Conservation (phyloP, 768 basidiomycete species). For the Boletus barrowsii region DNA sequence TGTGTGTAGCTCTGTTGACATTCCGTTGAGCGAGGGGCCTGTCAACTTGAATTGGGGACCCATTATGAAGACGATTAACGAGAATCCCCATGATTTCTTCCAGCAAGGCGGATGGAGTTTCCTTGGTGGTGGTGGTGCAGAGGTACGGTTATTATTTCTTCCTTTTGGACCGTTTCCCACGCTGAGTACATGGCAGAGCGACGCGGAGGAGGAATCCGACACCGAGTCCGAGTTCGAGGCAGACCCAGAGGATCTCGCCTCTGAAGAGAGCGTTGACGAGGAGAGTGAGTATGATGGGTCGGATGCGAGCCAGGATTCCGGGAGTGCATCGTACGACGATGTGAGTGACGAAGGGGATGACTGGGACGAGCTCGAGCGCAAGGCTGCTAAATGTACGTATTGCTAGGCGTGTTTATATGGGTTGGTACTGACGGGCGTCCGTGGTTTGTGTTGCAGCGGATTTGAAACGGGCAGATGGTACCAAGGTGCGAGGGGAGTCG, state of each 20-base stretch:
- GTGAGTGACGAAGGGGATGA: slow-evolving; percentile 82
- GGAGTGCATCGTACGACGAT: slow-evolving; percentile 59
- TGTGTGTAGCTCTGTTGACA: slow-evolving; percentile 84
- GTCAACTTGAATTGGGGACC: slow-evolving; percentile 98
- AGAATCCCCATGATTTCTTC: slow-evolving; percentile 94
- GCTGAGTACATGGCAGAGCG: slow-evolving; percentile 47
- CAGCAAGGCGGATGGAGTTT: slow-evolving; percentile 98
- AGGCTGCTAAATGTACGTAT: slow-evolving; percentile 77
- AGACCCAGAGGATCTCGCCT: slow-evolving; percentile 42
- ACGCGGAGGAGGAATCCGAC: slow-evolving; percentile 60
- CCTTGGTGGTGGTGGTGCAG: slow-evolving; percentile 65
- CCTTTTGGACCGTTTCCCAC: slow-evolving; percentile 1
- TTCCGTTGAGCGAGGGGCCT: slow-evolving; percentile 90
- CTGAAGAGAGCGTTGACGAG: slow-evolving; percentile 45
- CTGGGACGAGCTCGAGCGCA: slow-evolving; percentile 93
- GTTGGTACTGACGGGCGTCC: background rate
- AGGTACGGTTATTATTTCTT: slow-evolving; percentile 43
- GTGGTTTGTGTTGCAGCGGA: slow-evolving; percentile 37
- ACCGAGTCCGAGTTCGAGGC: slow-evolving; percentile 67
- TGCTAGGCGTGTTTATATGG: background rate
- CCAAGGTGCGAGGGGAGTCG: slow-evolving; percentile 40
- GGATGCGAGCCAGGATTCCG: slow-evolving; percentile 55
- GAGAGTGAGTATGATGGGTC: slow-evolving; percentile 56
- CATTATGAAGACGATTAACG: slow-evolving; percentile 99
- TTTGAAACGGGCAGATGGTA: slow-evolving; percentile 43